Base-by-base conservation (phyloP, 257 asterid species). In the Orobanche coerulescens region DNA sequence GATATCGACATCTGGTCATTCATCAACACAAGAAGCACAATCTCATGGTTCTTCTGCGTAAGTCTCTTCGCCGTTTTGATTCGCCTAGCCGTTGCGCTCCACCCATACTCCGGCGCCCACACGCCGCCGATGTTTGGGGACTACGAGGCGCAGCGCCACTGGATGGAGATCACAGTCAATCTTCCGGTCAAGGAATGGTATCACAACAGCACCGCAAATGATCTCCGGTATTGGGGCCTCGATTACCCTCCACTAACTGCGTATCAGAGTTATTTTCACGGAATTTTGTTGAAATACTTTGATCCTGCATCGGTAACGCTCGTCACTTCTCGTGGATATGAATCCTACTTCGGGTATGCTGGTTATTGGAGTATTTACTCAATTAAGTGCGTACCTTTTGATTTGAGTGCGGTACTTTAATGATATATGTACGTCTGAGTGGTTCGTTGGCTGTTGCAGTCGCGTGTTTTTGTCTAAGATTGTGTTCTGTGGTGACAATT, bases 141-240 rank as follows among this genome's bases (percentile, higher is more conserved):
- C 75, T 92, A 73, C 73, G 97, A 92, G 82, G 98, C 97, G 31
- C 98, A 93, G 76, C 87, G 98, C 67, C 98, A 93, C 64, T 93
- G 98, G 98, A 93, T 93, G 97, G 98, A 93, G 84, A 84, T 93
- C 57, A 84, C 97, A 1, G 59, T 69, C 70, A 93, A 86, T 66
- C 86, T 86, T 22, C 95, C 97, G 12, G 82, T 81, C 31, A 74
- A 67, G 66, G 88, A 93, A 23, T 93, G 98, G 98, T 89, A 93
- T 33, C 81, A 77, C 15, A 86, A 93, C 73, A 78, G 82, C 74
- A 70, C 95, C 11, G 55, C 59, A 0, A 93, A 93, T 67, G 94
- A 89, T 81, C 89, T 93, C 39, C 36, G 76, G 24, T 84, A 93
- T 58, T 93, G 96, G 98, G 98, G 98, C 11, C 85, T 93, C 46